A percentile compares a stretch with the other conserved stretches of the same genome.
These are phyloP conservation scores for Candida endomychidarum DNA, from an alignment of 805 yeast species.

Conservation along the genomic window DNA sequence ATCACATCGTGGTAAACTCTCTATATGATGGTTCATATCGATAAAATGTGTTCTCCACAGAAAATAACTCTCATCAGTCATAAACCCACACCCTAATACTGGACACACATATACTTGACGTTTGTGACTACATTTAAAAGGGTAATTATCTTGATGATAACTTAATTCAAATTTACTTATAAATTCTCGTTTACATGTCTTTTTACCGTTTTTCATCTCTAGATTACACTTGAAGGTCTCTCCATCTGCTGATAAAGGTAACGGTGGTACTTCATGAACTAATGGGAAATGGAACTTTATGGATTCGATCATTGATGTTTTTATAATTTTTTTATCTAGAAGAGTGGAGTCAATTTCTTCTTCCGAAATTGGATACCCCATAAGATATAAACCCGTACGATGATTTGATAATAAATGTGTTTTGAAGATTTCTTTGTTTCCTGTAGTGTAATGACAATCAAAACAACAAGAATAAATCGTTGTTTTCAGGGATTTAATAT, in stretches of 20 bases:
- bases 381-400: conserved; percentile 13
- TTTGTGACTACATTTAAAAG: conserved; percentile 26
- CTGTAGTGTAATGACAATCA: conserved; percentile 28
- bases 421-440: conserved; percentile 25
- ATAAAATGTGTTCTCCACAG: conserved; percentile 32
- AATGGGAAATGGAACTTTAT: conserved; percentile 23
- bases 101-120: conserved; percentile 39
- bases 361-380: conserved; percentile 29
- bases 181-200: conserved; percentile 16
- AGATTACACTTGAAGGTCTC: conserved; percentile 19
- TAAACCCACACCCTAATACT: conserved; percentile 39
- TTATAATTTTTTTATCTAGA: not conserved
- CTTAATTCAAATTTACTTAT: conserved; percentile 17
- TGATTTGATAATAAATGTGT: conserved; percentile 27
- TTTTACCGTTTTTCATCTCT: conserved; percentile 9
- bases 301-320: conserved; percentile 10
- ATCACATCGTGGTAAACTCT: conserved; percentile 10
- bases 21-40: conserved; percentile 17
- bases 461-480: conserved; percentile 27
- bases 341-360: conserved; percentile 8
- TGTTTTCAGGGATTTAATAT: conserved; percentile 1
- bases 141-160: conserved; percentile 19
- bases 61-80: conserved; percentile 33
- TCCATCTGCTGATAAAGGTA: conserved; percentile 22
- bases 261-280: conserved; percentile 21